Conservation (phyloP, 345 rosid species). For the Ceriops zippeliana region DNA sequence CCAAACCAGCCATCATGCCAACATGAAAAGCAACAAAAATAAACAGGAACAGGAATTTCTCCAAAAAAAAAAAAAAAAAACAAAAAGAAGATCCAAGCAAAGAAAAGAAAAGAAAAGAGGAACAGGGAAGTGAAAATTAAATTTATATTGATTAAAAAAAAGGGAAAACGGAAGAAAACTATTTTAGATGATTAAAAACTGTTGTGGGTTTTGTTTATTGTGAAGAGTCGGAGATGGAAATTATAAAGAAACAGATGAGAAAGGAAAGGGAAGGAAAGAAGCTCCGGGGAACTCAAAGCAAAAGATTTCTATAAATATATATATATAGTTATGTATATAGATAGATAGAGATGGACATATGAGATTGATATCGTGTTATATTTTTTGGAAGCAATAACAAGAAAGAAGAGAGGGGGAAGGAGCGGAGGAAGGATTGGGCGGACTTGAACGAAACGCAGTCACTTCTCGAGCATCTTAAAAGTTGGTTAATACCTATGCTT, state of each 20-base stretch:
- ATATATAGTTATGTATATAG: not conserved
- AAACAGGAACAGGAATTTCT: constrained; percentile 21
- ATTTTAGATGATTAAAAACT: constrained; percentile 27
- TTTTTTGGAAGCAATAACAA: constrained; percentile 10
- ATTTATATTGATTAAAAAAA: constrained; percentile 9
- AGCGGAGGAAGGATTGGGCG: not conserved
- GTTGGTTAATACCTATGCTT: not conserved
- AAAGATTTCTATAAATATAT: constrained; percentile 16
- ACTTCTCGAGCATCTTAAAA: constrained; percentile 11
- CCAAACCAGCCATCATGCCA: constrained; percentile 67
- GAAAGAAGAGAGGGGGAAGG: constrained; percentile 11
- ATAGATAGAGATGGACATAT: not conserved
- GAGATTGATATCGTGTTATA: not conserved
- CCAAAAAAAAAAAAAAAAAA: too few species aligned
- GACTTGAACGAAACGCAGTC: constrained; percentile 15
- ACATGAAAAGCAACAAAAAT: constrained; percentile 22
- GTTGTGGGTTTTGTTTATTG: constrained; percentile 24
- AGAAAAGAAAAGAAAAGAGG: not conserved
- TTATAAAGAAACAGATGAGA: constrained; percentile 18
- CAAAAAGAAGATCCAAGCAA: too few species aligned
- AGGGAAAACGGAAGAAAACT: constrained; percentile 12
- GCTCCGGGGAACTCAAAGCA: constrained; percentile 18
- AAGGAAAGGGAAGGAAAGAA: constrained; percentile 16
- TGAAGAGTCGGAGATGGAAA: constrained; percentile 11
- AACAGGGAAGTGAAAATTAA: constrained; percentile 29